Evolutionary conservation across 129 eudicot species (phyloP).

Genomic region (Erigeron canadensis): DNA sequence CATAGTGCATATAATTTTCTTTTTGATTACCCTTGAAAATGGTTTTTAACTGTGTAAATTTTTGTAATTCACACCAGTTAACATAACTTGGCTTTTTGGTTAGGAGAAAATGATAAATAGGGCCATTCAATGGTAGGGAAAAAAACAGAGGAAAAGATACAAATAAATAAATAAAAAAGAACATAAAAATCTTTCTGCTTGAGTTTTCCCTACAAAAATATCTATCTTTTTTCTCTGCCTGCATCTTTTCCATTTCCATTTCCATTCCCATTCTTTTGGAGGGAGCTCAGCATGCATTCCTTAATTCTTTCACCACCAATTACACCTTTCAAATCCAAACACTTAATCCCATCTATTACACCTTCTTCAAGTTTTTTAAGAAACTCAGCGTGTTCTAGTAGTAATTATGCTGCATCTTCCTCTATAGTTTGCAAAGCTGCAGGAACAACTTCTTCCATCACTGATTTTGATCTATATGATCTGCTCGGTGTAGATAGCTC

Average conservation of each 20-base stretch:
- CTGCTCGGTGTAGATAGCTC: constrained; percentile 77
- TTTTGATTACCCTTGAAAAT: too few species aligned
- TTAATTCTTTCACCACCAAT: constrained; percentile 25
- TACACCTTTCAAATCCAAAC: constrained; percentile 30
- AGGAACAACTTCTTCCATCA: constrained; percentile 39
- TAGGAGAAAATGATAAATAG: constrained; percentile 24
- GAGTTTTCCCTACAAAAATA: constrained; percentile 13
- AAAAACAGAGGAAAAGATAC: not conserved
- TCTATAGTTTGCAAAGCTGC: constrained; percentile 37
- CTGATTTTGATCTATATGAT: constrained; percentile 75
- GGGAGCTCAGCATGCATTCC: constrained; percentile 37
- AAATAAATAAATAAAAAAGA: not conserved
- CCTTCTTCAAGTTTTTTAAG: constrained; percentile 13
- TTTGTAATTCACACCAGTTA: not conserved
- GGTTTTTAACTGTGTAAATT: too few species aligned
- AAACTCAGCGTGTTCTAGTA: not conserved
- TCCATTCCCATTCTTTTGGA: constrained; percentile 25
- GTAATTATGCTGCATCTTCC: not conserved
- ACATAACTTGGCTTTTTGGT: not conserved
- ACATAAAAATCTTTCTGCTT: not conserved
- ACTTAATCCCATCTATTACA: not conserved
- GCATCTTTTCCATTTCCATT: not conserved
- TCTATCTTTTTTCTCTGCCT: constrained; percentile 9
- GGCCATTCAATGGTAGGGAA: constrained; percentile 32
- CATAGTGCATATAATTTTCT: too few species aligned